Percentiles rank a stretch among this genome's conserved stretches.
Evolutionary conservation across 768 basidiomycete genomes (phyloP).

Genomic region (Mycena galericulata): DNA sequence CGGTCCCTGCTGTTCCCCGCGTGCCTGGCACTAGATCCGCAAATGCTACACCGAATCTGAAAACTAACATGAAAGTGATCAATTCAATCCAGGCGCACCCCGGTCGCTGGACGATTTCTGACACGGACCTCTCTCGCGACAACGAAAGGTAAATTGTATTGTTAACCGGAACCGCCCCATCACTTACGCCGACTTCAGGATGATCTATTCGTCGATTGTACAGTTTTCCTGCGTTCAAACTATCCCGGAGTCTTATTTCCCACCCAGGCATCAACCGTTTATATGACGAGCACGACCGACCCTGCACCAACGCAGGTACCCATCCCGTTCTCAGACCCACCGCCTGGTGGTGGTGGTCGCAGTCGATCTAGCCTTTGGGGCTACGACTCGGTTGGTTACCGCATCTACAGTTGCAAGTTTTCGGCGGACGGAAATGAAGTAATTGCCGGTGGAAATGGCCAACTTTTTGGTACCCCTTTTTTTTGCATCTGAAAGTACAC

Average conservation of each 20-base stretch:
- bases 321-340: slow-evolving; percentile 66
- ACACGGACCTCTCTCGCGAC: slow-evolving; percentile 90
- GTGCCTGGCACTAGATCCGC: slow-evolving; percentile 29
- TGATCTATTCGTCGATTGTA: slow-evolving; percentile 94
- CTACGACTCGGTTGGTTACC: slow-evolving; percentile 62
- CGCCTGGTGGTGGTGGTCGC: slow-evolving; percentile 23
- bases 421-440: slow-evolving; percentile 97
- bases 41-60: slow-evolving; percentile 41
- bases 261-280: slow-evolving; percentile 74
- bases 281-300: slow-evolving; percentile 81
- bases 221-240: slow-evolving; percentile 35
- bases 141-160: slow-evolving; percentile 74
- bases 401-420: slow-evolving; percentile 95
- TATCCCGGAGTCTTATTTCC: slow-evolving; percentile 17
- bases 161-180: background rate
- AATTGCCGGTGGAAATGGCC: slow-evolving; percentile 90
- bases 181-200: slow-evolving; percentile 55
- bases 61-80: slow-evolving; percentile 59
- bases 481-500: slow-evolving; percentile 2
- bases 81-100: slow-evolving; percentile 80
- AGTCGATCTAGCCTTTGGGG: slow-evolving; percentile 50
- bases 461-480: slow-evolving; percentile 74
- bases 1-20: slow-evolving; percentile 54
- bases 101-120: slow-evolving; percentile 95
- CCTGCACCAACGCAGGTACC: slow-evolving; percentile 70